Conservation (phyloP, 805 yeast species). For the Yamadazyma olivae region DNA sequence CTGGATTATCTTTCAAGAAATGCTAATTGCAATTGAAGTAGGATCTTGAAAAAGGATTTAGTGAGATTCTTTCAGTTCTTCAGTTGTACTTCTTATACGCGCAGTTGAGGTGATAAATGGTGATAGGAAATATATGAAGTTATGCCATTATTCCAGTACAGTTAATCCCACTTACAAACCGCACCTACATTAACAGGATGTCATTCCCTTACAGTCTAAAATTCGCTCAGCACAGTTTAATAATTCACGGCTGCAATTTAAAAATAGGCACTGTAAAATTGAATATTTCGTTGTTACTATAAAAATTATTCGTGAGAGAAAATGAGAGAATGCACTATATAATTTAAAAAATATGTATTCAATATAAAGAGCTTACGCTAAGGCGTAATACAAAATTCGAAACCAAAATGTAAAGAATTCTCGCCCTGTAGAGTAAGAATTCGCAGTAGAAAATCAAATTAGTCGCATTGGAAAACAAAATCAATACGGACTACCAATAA, state of each 20-base stretch:
- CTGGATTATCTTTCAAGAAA: no score
- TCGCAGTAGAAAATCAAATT: neutral
- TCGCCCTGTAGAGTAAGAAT: neutral
- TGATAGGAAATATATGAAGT: no score
- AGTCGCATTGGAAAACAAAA: neutral
- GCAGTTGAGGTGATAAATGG: no score
- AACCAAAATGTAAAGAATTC: constrained; percentile 1
- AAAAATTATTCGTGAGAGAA: constrained; percentile 4
- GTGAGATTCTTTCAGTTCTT: no score
- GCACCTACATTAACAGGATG: constrained; percentile 6
- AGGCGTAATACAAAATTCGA: constrained; percentile 4
- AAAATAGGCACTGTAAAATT: constrained; percentile 5
- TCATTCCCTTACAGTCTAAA: constrained; percentile 5
- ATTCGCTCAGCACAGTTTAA: constrained; percentile 7
- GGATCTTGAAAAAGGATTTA: no score
- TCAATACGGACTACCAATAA: neutral
- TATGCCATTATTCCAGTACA: no score
- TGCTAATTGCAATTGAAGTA: no score
- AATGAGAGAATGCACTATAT: constrained; percentile 5
- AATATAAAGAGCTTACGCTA: constrained; percentile 4
- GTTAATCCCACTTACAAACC: constrained; percentile 5
- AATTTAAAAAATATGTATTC: constrained; percentile 4
- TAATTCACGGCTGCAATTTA: constrained; percentile 4
- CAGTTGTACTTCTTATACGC: no score
- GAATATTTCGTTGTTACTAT: constrained; percentile 4